phyloP scores from a whole-genome alignment of 2,329 filamentous ascomycete species.

The Dactylonectria macrodidyma region DNA sequence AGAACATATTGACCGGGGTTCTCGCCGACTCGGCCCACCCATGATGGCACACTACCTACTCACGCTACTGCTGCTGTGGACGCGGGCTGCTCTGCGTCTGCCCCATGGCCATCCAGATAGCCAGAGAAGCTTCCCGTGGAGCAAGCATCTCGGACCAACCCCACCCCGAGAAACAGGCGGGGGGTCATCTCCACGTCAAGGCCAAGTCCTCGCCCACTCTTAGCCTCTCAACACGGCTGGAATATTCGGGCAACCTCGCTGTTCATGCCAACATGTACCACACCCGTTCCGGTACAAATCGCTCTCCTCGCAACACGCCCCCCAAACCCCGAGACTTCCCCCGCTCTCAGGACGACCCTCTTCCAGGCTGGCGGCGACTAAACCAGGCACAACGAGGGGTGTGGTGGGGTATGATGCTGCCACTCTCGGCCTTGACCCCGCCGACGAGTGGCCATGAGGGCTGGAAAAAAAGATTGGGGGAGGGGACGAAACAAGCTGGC shows the following conservation, averaged over 20 bases:
- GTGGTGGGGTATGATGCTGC: constrained; percentile 37
- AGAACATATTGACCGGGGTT: constrained; percentile 38
- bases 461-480: constrained; percentile 23
- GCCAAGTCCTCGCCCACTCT: background rate
- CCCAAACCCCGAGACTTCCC: constrained; percentile 8
- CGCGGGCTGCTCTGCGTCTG: constrained; percentile 14
- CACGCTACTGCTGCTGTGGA: background rate
- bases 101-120: background rate
- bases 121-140: constrained; percentile 8
- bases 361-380: constrained; percentile 4
- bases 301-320: background rate
- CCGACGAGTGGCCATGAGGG: constrained; percentile 33
- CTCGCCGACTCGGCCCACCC: constrained; percentile 40
- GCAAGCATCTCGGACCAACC: constrained; percentile 43
- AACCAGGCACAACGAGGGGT: constrained; percentile 27
- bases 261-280: background rate
- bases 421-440: constrained; percentile 41
- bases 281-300: background rate
- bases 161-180: constrained; percentile 40
- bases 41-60: constrained; percentile 10
- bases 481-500: constrained; percentile 4
- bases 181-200: background rate
- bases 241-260: background rate
- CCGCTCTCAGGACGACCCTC: constrained; percentile 5
- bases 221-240: background rate